Percentiles rank a stretch among this genome's conserved stretches.
Conservation (phyloP, 306 rosid species). For the Prunus dulcis region DNA sequence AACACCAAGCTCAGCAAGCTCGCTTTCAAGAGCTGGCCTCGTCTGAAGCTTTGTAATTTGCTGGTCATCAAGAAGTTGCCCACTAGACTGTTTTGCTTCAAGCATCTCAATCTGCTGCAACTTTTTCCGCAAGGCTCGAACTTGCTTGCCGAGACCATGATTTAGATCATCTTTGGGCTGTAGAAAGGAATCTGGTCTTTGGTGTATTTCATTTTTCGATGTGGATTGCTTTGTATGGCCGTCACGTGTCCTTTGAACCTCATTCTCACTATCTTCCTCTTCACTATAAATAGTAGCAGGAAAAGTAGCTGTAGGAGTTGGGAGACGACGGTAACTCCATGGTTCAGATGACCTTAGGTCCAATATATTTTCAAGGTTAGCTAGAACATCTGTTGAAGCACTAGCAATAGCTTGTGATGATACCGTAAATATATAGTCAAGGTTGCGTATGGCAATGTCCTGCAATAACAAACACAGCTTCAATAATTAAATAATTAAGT, state of each 20-base stretch:
- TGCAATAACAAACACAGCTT: slow-evolving; percentile 34
- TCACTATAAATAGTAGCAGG: slow-evolving; percentile 79
- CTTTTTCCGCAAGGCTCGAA: slow-evolving; percentile 83
- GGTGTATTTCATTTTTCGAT: slow-evolving; percentile 41
- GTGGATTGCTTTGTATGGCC: slow-evolving; percentile 36
- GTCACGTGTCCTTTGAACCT: slow-evolving; percentile 51
- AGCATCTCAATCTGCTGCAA: slow-evolving; percentile 98
- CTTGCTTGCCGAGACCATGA: slow-evolving; percentile 47
- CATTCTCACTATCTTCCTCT: slow-evolving; percentile 75
- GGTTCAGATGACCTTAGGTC: slow-evolving; percentile 83
- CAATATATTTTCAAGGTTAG: slow-evolving; percentile 64
- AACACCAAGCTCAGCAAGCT: slow-evolving; percentile 73
- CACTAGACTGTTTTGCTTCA: slow-evolving; percentile 71
- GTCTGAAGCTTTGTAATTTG: slow-evolving; percentile 86
- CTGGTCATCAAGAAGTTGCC: slow-evolving; percentile 80
- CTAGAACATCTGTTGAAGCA: slow-evolving; percentile 66
- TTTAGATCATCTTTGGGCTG: slow-evolving; percentile 53
- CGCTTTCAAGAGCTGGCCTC: slow-evolving; percentile 53
- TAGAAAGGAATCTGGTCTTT: slow-evolving; percentile 57
- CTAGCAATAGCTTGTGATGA: slow-evolving; percentile 67
- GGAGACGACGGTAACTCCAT: slow-evolving; percentile 86
- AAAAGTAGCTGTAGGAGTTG: slow-evolving; percentile 86
- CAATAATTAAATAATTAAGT: slow-evolving; percentile 10
- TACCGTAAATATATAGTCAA: slow-evolving; percentile 71
- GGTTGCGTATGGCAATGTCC: slow-evolving; percentile 87